A percentile compares a stretch with the other conserved stretches of the same genome.
These are phyloP conservation scores for Spathaspora girioi DNA, from an alignment of 805 yeast genomes.

Conservation along the genomic window DNA sequence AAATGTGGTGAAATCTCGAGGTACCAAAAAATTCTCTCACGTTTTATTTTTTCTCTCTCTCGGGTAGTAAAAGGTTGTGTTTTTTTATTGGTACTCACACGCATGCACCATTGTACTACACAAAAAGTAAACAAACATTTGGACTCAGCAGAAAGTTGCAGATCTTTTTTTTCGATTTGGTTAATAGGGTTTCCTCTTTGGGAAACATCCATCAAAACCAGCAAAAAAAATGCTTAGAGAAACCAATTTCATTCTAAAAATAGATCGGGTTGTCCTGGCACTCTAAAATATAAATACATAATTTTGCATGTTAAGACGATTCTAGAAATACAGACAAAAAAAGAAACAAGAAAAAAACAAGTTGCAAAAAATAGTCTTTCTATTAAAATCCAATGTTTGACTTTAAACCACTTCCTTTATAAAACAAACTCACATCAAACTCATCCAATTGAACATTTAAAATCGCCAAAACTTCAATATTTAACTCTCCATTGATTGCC, in stretches of 20 bases:
- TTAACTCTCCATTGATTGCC: constrained; percentile 49
- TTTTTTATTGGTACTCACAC: not conserved
- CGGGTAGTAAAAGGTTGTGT: not conserved
- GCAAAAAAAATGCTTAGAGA: not conserved
- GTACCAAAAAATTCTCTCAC: not conserved
- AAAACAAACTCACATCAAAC: constrained; percentile 40
- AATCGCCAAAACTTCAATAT: constrained; percentile 32
- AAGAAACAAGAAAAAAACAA: not conserved
- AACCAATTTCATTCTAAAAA: not conserved
- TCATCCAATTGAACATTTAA: constrained; percentile 27
- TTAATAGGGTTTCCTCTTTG: not conserved
- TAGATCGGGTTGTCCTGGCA: not conserved
- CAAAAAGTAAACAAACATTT: not conserved
- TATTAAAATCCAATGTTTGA: constrained; percentile 34
- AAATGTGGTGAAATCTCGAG: not conserved
- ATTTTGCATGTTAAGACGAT: no score
- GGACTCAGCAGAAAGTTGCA: not conserved
- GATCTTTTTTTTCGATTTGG: not conserved
- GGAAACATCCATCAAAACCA: not conserved
- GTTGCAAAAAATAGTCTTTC: not conserved
- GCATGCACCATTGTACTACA: not conserved
- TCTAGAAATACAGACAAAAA: not conserved
- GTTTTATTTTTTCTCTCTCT: not conserved
- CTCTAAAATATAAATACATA: no score
- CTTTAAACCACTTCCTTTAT: constrained; percentile 42